Conservation (phyloP, 495 filamentous ascomycete species). For the Pseudomonodictys pantanalensis region DNA sequence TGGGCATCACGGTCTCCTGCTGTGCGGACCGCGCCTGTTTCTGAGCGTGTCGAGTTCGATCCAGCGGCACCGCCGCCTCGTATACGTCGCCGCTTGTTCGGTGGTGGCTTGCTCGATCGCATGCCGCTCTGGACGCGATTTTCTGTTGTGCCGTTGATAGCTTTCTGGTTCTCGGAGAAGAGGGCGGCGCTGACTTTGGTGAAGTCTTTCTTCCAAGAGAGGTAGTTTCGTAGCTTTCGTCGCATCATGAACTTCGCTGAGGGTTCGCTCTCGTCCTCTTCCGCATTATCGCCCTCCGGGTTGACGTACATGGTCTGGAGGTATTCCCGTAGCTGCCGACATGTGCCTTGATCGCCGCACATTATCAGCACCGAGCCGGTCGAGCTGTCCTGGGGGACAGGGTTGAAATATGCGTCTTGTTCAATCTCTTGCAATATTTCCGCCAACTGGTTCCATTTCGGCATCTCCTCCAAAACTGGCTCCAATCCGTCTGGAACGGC, state of each 20-base stretch:
- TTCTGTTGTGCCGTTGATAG: constrained; percentile 61
- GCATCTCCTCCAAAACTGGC: constrained; percentile 89
- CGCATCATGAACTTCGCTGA: constrained; percentile 88
- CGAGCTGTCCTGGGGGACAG: constrained; percentile 70
- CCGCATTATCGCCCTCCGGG: constrained; percentile 46
- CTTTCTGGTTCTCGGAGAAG: constrained; percentile 75
- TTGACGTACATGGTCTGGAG: constrained; percentile 85
- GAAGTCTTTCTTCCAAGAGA: constrained; percentile 89
- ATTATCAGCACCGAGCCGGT: constrained; percentile 90
- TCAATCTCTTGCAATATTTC: constrained; percentile 93
- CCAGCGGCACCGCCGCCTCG: constrained; percentile 70
- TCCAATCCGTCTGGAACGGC: constrained; percentile 65
- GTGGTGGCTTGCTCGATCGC: constrained; percentile 63
- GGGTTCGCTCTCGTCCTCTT: constrained; percentile 51
- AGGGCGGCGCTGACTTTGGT: constrained; percentile 74
- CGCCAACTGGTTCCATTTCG: constrained; percentile 85
- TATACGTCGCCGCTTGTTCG: constrained; percentile 86
- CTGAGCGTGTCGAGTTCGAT: constrained; percentile 53
- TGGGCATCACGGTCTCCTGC: constrained; percentile 79
- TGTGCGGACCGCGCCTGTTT: constrained; percentile 67
- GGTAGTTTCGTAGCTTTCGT: constrained; percentile 77
- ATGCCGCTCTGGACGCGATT: constrained; percentile 44
- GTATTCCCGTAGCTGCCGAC: constrained; percentile 85
- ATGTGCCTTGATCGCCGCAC: constrained; percentile 87
- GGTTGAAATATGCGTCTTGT: constrained; percentile 82